Conservation (phyloP, 805 yeast species). For the Dipodascus albidus region DNA sequence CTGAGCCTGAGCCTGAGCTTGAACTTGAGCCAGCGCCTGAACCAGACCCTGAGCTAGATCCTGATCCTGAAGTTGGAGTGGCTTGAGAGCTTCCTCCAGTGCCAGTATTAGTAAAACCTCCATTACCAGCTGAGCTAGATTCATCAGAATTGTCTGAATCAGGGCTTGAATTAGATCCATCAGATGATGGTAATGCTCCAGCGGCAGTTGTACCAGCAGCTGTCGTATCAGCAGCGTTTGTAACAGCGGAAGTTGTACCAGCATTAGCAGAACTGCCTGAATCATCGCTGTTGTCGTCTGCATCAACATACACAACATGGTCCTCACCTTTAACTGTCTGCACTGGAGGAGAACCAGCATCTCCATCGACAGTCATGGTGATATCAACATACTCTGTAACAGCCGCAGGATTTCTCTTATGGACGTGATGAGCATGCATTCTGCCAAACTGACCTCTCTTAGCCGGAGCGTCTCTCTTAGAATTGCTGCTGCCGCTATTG, state of each 20-base stretch:
- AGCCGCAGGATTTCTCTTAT: slow-evolving; percentile 46
- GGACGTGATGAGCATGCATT: slow-evolving; percentile 36
- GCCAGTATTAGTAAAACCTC: background rate
- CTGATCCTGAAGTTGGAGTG: slow-evolving; percentile 6
- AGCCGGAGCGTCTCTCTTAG: slow-evolving; percentile 38
- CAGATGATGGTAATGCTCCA: background rate
- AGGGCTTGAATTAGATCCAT: background rate
- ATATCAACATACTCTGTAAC: slow-evolving; percentile 50
- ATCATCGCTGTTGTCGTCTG: background rate
- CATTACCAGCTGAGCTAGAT: no score
- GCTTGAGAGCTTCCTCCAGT: background rate
- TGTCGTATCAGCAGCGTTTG: background rate
- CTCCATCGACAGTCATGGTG: slow-evolving; percentile 29
- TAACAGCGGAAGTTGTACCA: background rate
- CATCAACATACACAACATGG: background rate
- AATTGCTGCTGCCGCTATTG: slow-evolving; percentile 39
- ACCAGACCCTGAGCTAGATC: slow-evolving; percentile 15
- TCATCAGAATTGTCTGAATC: slow-evolving; percentile 20
- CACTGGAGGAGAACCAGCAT: slow-evolving; percentile 2
- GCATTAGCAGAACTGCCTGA: background rate
- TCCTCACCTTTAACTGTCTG: background rate
- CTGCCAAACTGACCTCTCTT: background rate
- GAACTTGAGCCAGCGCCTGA: slow-evolving; percentile 2
- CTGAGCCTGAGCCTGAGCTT: background rate
- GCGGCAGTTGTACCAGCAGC: background rate